Conservation (phyloP, 2,329 filamentous ascomycete species). For the Dothidotthia symphoricarpi region DNA sequence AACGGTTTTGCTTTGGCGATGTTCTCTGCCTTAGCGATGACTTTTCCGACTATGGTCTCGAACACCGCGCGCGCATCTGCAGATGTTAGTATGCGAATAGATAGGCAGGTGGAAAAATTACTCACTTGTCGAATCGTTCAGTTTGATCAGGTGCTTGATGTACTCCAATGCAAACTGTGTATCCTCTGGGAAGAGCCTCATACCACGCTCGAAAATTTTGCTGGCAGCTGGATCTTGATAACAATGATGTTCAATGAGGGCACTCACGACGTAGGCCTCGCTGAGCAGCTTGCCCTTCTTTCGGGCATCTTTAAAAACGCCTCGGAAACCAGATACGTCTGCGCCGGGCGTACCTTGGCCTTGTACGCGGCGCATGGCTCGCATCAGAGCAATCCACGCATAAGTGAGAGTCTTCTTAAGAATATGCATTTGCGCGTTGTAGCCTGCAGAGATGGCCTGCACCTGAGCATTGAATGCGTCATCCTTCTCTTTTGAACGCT, state of each 20-base stretch:
- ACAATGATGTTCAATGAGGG: slow-evolving; percentile 89
- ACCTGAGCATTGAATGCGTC: slow-evolving; percentile 56
- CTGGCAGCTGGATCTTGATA: slow-evolving; percentile 91
- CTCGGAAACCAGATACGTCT: slow-evolving; percentile 72
- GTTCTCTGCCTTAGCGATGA: slow-evolving; percentile 74
- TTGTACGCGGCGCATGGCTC: slow-evolving; percentile 90
- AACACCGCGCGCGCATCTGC: slow-evolving; percentile 92
- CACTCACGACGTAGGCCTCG: slow-evolving; percentile 91
- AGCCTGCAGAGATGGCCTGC: slow-evolving; percentile 61
- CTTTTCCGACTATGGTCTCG: slow-evolving; percentile 83
- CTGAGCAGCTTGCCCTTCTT: slow-evolving; percentile 84
- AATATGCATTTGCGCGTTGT: slow-evolving; percentile 69
- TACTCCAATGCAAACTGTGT: slow-evolving; percentile 94
- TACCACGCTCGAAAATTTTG: slow-evolving; percentile 93
- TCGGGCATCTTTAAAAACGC: slow-evolving; percentile 85
- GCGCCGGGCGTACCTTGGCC: slow-evolving; percentile 65
- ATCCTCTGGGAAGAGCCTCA: slow-evolving; percentile 90
- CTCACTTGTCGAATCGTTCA: slow-evolving; percentile 91
- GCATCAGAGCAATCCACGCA: slow-evolving; percentile 91
- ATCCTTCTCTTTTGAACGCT: slow-evolving; percentile 47
- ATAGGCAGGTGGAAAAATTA: slow-evolving; percentile 17
- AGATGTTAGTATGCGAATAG: slow-evolving; percentile 8
- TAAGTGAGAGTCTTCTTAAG: slow-evolving; percentile 85
- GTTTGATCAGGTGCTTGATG: slow-evolving; percentile 87
- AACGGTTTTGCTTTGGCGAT: slow-evolving; percentile 76